Evolutionary conservation across 1,284 basidiomycete genomes (phyloP).

Genomic region (Naganishia sp.): DNA sequence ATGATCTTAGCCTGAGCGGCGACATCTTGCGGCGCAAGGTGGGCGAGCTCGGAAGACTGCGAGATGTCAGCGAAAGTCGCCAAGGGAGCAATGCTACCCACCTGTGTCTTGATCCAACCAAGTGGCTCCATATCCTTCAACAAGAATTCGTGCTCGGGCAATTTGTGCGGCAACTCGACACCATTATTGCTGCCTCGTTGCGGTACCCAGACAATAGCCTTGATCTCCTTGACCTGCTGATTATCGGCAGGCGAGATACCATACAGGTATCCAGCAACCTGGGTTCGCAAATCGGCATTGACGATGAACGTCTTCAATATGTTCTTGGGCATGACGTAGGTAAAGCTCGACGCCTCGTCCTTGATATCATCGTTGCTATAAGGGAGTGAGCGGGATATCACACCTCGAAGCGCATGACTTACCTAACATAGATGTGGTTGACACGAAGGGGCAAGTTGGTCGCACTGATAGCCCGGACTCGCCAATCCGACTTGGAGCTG

Average conservation of each 20-base stretch:
- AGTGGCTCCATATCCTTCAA: constrained; percentile 92
- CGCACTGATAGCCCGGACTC: constrained; percentile 91
- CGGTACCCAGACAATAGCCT: constrained; percentile 92
- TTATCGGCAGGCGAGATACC: constrained; percentile 92
- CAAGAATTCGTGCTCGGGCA: constrained; percentile 91
- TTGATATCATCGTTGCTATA: constrained; percentile 89
- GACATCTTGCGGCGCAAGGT: constrained; percentile 91
- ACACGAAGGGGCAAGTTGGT: constrained; percentile 94
- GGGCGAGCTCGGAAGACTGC: constrained; percentile 77
- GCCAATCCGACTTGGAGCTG: constrained; percentile 99
- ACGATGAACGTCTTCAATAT: constrained; percentile 92
- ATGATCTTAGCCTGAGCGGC: constrained; percentile 94
- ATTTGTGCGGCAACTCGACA: constrained; percentile 79
- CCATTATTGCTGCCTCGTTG: constrained; percentile 94
- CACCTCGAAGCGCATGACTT: neutral
- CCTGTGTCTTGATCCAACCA: constrained; percentile 98
- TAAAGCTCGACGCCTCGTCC: constrained; percentile 90
- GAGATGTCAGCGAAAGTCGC: constrained; percentile 30
- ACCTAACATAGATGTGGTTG: constrained; percentile 95
- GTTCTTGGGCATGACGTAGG: constrained; percentile 97
- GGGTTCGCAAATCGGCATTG: constrained; percentile 90
- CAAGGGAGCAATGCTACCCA: constrained; percentile 17
- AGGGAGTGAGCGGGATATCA: neutral
- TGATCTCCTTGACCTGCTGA: constrained; percentile 98
- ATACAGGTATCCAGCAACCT: constrained; percentile 92